A percentile compares a stretch with the other conserved stretches of the same genome.
phyloP scores from a whole-genome alignment of 2,329 filamentous ascomycete genomes.

The Ophiocordyceps camponoti-floridani region DNA sequence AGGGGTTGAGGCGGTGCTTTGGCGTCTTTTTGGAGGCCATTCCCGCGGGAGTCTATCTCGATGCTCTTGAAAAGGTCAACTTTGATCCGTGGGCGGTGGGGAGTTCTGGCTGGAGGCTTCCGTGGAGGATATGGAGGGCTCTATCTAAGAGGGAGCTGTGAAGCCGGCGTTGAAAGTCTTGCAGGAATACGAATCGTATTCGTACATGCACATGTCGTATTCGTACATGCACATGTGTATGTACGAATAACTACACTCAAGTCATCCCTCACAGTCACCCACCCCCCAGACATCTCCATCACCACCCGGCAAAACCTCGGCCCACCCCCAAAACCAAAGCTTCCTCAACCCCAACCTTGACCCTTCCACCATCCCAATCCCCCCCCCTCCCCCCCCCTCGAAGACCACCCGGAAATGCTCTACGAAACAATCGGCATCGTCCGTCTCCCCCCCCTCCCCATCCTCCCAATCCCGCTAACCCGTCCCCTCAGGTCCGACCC shows the following conservation, averaged over 20 bases:
- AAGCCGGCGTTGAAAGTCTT: slow-evolving; percentile 3
- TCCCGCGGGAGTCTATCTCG: slow-evolving; percentile 60
- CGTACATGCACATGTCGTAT: background rate
- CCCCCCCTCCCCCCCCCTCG: too few relatives aligned
- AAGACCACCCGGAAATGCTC: slow-evolving; percentile 48
- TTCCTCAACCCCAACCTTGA: background rate
- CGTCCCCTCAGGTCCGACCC: slow-evolving; percentile 56
- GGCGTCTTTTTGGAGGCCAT: slow-evolving; percentile 67
- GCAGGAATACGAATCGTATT: background rate
- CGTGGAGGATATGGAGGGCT: slow-evolving; percentile 51
- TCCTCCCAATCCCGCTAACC: slow-evolving; percentile 4
- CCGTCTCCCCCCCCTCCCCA: slow-evolving; percentile 15
- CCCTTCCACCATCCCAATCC: too few relatives aligned
- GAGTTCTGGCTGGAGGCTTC: slow-evolving; percentile 57
- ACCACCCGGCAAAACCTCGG: too few relatives aligned
- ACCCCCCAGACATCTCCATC: too few relatives aligned
- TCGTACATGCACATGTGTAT: too few relatives aligned
- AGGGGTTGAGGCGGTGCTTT: slow-evolving; percentile 44
- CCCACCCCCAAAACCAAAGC: background rate
- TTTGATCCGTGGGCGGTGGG: slow-evolving; percentile 64
- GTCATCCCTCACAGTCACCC: too few relatives aligned
- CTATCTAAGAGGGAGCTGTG: slow-evolving; percentile 30
- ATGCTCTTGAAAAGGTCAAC: slow-evolving; percentile 58
- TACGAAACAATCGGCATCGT: slow-evolving; percentile 97
- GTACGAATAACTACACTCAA: too few relatives aligned